phyloP scores from a whole-genome alignment of 768 basidiomycete genomes.

The Coprinopsis marcescibilis region DNA sequence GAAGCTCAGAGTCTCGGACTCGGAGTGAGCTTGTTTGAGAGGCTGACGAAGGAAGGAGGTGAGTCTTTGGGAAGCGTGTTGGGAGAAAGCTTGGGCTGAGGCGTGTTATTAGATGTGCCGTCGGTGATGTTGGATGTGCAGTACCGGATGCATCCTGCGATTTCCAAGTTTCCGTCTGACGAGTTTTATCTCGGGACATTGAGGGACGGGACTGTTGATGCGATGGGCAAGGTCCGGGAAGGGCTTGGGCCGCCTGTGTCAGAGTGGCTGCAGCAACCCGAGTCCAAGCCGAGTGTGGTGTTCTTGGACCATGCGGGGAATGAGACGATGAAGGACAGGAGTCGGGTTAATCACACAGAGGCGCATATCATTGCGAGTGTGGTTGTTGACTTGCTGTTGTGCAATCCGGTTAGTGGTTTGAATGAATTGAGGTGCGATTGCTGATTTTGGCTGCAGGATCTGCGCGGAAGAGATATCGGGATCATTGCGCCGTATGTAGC shows the following conservation, averaged over 20 bases:
- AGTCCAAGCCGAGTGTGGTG: constrained; percentile 52
- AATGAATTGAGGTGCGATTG: constrained; percentile 3
- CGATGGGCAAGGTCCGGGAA: constrained; percentile 38
- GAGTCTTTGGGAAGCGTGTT: no score
- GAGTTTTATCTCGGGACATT: constrained; percentile 76
- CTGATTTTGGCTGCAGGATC: constrained; percentile 32
- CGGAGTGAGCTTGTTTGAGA: constrained; percentile 80
- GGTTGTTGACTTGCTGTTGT: constrained; percentile 73
- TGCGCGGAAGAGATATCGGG: constrained; percentile 76
- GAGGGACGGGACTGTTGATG: constrained; percentile 70
- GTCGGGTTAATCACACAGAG: constrained; percentile 74
- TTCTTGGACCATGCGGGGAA: constrained; percentile 76
- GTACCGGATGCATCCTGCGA: constrained; percentile 92
- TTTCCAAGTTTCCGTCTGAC: constrained; percentile 78
- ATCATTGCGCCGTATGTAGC: constrained; percentile 91
- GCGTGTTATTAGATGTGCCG: constrained; percentile 77
- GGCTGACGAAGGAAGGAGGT: constrained; percentile 81
- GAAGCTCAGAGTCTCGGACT: constrained; percentile 72
- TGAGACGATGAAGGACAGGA: constrained; percentile 65
- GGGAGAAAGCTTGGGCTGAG: no score
- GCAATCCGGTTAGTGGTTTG: constrained; percentile 55
- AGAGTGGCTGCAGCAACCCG: constrained; percentile 19
- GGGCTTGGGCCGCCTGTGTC: constrained; percentile 52
- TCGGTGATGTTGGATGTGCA: constrained; percentile 92
- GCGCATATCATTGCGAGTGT: constrained; percentile 72